phyloP scores from a whole-genome alignment of 139 green algal species.

The Tetradesmus obliquus region DNA sequence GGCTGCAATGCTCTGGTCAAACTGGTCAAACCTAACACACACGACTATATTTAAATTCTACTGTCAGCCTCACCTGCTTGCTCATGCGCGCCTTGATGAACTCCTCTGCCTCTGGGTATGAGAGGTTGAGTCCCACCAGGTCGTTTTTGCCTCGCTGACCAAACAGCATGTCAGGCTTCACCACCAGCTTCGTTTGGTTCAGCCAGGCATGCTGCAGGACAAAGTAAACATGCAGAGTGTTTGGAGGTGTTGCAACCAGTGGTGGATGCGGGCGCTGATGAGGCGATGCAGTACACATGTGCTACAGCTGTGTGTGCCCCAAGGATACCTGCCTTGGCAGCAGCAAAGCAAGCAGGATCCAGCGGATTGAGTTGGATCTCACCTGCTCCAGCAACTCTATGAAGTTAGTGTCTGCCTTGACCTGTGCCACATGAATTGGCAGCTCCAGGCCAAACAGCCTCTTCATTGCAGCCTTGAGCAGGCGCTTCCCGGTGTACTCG shows the following conservation, averaged over 20 bases:
- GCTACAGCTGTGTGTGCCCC: background rate
- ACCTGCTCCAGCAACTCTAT: constrained; percentile 72
- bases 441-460: constrained; percentile 81
- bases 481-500: constrained; percentile 87
- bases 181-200: constrained; percentile 80
- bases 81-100: constrained; percentile 84
- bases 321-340: background rate
- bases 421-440: constrained; percentile 62
- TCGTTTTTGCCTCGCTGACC: constrained; percentile 96
- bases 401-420: constrained; percentile 70
- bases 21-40: no score
- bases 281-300: background rate
- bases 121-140: constrained; percentile 88
- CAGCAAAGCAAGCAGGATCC: constrained; percentile 64
- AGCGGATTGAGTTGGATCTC: constrained; percentile 3
- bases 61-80: constrained; percentile 52
- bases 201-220: constrained; percentile 37
- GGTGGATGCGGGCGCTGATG: background rate
- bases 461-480: constrained; percentile 84
- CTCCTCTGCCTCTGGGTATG: constrained; percentile 63
- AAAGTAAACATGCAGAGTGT: background rate
- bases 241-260: no score
- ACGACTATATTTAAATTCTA: no score
- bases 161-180: constrained; percentile 98
- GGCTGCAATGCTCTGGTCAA: no score